These are phyloP conservation scores for Diutina siamensis DNA, from an alignment of 1,139 yeast genomes.

Conservation along the genomic window DNA sequence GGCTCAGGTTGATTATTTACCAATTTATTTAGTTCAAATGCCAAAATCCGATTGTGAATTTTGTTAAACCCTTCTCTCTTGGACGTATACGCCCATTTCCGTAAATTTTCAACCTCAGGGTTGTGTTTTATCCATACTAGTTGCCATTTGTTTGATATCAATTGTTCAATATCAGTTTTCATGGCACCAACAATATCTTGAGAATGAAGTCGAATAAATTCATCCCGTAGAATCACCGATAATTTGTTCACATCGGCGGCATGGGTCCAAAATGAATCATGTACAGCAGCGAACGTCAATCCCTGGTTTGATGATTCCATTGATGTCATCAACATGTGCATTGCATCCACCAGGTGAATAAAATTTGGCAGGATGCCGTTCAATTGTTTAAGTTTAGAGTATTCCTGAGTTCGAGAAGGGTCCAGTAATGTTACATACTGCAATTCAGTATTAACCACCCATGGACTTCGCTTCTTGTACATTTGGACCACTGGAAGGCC, in stretches of 20 bases:
- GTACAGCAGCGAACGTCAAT: slow-evolving; percentile 28
- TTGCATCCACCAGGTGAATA: slow-evolving; percentile 33
- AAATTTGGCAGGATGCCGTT: slow-evolving; percentile 35
- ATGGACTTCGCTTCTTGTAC: slow-evolving; percentile 16
- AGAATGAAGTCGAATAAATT: slow-evolving; percentile 25
- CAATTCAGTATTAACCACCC: slow-evolving; percentile 15
- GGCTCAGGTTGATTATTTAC: slow-evolving; percentile 9
- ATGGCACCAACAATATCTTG: slow-evolving; percentile 18
- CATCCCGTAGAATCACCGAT: slow-evolving; percentile 18
- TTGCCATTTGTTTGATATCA: slow-evolving; percentile 19
- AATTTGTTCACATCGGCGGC: slow-evolving; percentile 21
- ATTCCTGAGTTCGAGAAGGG: slow-evolving; percentile 3
- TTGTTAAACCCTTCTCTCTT: background rate
- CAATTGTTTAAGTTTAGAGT: slow-evolving; percentile 16
- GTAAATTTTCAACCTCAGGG: slow-evolving; percentile 10
- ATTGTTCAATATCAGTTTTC: slow-evolving; percentile 16
- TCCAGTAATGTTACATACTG: slow-evolving; percentile 17
- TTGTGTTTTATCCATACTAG: slow-evolving; percentile 22
- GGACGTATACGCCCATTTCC: background rate
- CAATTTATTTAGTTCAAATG: slow-evolving; percentile 9
- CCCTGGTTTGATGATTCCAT: slow-evolving; percentile 13
- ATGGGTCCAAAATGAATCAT: slow-evolving; percentile 37
- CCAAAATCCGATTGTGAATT: slow-evolving; percentile 9
- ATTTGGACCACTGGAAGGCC: slow-evolving; percentile 34
- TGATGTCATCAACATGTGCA: slow-evolving; percentile 29